Percentiles rank a stretch among this genome's conserved stretches.
Conservation (phyloP, 257 asterid genomes). For the Schizonepeta tenuifolia region DNA sequence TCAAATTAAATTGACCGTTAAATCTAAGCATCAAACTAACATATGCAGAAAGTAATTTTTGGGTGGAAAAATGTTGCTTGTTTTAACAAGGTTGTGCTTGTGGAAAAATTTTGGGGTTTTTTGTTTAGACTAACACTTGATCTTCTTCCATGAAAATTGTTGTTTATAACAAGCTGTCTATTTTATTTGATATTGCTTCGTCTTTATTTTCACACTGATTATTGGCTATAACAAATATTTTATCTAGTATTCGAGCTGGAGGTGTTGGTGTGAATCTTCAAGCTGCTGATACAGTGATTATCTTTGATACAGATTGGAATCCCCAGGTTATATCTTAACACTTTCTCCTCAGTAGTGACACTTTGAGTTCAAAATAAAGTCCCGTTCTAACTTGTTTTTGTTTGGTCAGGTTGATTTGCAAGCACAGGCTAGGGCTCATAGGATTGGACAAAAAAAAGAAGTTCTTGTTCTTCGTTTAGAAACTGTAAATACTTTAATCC, state of each 20-base stretch:
- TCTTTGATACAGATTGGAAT: constrained; percentile 99
- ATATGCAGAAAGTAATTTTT: background rate
- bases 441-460: constrained; percentile 98
- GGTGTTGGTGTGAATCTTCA: constrained; percentile 99
- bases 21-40: background rate
- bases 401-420: constrained; percentile 94
- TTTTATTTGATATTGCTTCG: constrained; percentile 16
- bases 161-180: background rate
- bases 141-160: background rate
- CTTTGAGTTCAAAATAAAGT: constrained; percentile 18
- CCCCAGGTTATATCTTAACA: constrained; percentile 71
- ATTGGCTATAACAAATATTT: constrained; percentile 32
- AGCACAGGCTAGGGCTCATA: constrained; percentile 99
- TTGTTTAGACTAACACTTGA: background rate
- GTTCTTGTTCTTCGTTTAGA: constrained; percentile 98
- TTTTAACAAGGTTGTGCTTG: background rate
- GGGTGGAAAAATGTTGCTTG: background rate
- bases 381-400: constrained; percentile 27
- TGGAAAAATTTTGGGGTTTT: background rate
- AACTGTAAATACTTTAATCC: constrained; percentile 61
- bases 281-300: constrained; percentile 99
- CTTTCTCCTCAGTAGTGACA: constrained; percentile 27
- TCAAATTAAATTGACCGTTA: background rate
- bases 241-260: constrained; percentile 94
- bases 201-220: constrained; percentile 28